Evolutionary conservation across 208 protist species (phyloP).

Genomic region (Leishmania turanica): DNA sequence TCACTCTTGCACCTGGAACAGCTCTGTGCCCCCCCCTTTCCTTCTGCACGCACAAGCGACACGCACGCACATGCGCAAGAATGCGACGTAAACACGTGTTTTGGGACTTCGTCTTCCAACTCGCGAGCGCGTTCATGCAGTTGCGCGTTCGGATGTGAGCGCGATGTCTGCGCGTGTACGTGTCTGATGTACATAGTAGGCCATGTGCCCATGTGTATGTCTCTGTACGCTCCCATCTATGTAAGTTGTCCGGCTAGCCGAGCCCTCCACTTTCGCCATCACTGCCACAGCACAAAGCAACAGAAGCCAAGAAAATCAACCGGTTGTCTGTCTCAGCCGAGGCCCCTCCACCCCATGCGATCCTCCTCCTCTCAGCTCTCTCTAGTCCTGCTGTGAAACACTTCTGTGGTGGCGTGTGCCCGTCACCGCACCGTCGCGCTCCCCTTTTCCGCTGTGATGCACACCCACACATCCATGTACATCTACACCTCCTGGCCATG

Average conservation of each 20-base stretch:
- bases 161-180: not conserved
- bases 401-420: not conserved
- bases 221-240: not conserved
- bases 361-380: not conserved
- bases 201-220: not conserved
- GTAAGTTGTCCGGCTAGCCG: not conserved
- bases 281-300: not conserved
- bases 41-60: not conserved
- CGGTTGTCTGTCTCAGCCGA: not conserved
- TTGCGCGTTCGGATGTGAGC: not conserved
- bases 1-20: not conserved
- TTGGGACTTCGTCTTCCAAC: not conserved
- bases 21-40: not conserved
- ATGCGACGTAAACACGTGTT: not conserved
- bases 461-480: not conserved
- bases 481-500: not conserved
- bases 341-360: not conserved
- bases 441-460: not conserved
- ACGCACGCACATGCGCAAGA: not conserved
- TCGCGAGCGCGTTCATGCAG: not conserved
- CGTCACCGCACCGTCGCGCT: not conserved
- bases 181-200: slow-evolving; percentile 1
- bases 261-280: not conserved
- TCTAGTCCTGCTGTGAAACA: not conserved
- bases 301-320: not conserved